Percentiles rank a stretch among this genome's conserved stretches.
Conservation (phyloP, 768 basidiomycete genomes). For the Termitomyces sp. region DNA sequence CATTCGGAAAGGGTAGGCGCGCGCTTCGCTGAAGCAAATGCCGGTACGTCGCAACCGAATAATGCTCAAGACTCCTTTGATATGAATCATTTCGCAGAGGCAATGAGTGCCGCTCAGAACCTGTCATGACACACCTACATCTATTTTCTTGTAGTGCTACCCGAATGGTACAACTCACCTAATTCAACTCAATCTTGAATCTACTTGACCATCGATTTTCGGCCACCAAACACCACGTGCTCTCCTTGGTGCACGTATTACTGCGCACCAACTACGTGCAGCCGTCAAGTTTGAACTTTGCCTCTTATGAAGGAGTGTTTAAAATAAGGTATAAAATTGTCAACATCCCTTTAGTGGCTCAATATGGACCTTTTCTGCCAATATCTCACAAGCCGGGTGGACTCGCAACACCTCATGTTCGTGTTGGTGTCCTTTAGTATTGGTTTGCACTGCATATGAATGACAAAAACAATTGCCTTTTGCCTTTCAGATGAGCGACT, state of each 20-base stretch:
- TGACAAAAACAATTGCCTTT: background rate
- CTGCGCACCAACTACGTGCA: background rate
- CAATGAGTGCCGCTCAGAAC: slow-evolving; percentile 30
- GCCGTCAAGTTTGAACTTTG: background rate
- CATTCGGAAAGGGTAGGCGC: slow-evolving; percentile 92
- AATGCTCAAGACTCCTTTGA: background rate
- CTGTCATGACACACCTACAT: slow-evolving; percentile 20
- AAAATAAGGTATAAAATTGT: background rate
- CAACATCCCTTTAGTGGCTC: background rate
- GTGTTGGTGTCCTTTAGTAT: background rate
- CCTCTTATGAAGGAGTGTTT: background rate
- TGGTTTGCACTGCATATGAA: background rate
- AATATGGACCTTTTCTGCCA: background rate
- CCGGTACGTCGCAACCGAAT: slow-evolving; percentile 51
- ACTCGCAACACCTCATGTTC: too few relatives aligned
- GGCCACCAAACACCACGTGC: background rate
- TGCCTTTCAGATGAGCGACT: background rate
- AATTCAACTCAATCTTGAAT: slow-evolving; percentile 1
- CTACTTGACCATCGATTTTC: background rate
- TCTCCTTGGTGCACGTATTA: background rate
- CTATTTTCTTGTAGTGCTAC: slow-evolving; percentile 1
- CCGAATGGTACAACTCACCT: slow-evolving; percentile 2
- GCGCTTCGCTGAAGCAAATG: slow-evolving; percentile 87
- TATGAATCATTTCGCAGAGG: slow-evolving; percentile 1
- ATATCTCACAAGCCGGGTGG: too few relatives aligned